These are phyloP conservation scores for Canariomyces notabilis DNA, from an alignment of 2,329 filamentous ascomycete species.

Conservation along the genomic window DNA sequence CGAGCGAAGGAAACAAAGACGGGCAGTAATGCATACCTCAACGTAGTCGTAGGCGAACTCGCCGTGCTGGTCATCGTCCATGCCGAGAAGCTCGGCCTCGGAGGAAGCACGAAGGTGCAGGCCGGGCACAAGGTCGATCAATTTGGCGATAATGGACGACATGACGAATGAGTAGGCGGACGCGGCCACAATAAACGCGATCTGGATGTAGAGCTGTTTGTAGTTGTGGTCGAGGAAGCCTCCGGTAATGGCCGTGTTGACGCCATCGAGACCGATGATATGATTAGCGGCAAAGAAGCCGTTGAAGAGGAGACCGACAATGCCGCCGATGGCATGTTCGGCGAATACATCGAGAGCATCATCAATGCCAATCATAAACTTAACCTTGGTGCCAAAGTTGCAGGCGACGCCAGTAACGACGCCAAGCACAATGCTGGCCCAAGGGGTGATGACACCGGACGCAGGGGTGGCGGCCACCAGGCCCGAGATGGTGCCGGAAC, in stretches of 20 bases:
- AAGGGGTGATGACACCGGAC: slow-evolving; percentile 63
- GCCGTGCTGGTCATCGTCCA: slow-evolving; percentile 87
- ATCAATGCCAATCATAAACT: slow-evolving; percentile 60
- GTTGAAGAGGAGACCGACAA: slow-evolving; percentile 68
- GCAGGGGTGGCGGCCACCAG: slow-evolving; percentile 66
- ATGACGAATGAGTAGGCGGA: slow-evolving; percentile 68
- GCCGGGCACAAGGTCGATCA: slow-evolving; percentile 70
- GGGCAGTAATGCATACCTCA: slow-evolving; percentile 45
- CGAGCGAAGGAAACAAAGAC: background rate
- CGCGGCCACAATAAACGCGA: slow-evolving; percentile 67
- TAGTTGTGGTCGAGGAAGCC: slow-evolving; percentile 75
- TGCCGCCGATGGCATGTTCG: slow-evolving; percentile 65
- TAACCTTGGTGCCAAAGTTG: slow-evolving; percentile 65
- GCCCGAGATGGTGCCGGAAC: slow-evolving; percentile 65
- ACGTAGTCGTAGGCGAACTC: slow-evolving; percentile 90
- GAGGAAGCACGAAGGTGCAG: slow-evolving; percentile 75
- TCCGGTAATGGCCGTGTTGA: slow-evolving; percentile 62
- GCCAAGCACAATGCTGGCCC: slow-evolving; percentile 63
- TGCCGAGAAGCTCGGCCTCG: slow-evolving; percentile 77
- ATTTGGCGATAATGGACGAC: slow-evolving; percentile 67
- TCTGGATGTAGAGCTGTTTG: slow-evolving; percentile 70
- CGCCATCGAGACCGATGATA: slow-evolving; percentile 70
- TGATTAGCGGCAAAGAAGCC: slow-evolving; percentile 64
- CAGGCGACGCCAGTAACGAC: slow-evolving; percentile 60
- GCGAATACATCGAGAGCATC: slow-evolving; percentile 69